Percentiles rank a stretch among this genome's conserved stretches.
These are phyloP conservation scores for Blastocladiella emersonii DNA, from an alignment of 371 early-diverging fungal species.

Conservation along the genomic window DNA sequence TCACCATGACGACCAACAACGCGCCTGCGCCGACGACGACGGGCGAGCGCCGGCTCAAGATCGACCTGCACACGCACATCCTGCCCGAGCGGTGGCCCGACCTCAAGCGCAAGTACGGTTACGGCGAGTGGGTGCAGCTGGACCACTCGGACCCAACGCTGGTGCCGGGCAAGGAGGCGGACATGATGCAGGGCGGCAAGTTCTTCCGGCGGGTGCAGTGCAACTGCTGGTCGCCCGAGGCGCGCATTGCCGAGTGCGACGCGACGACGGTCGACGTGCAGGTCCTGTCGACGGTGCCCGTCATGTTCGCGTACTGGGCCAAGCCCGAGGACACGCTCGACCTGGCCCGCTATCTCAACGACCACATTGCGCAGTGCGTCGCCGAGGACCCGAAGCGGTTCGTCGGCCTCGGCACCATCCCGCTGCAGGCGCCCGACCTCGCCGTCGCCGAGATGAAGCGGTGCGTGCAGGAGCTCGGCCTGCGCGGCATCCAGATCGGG, in stretches of 20 bases:
- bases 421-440: conserved; percentile 53
- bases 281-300: conserved; percentile 53
- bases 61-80: conserved; percentile 42
- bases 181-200: conserved; percentile 55
- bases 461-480: conserved; percentile 48
- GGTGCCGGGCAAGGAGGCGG: conserved; percentile 22
- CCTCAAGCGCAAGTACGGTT: conserved; percentile 21
- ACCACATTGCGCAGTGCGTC: conserved; percentile 52
- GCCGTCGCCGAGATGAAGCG: conserved; percentile 49
- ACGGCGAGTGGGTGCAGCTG: conserved; percentile 38
- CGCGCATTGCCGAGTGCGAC: conserved; percentile 36
- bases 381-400: conserved; percentile 46
- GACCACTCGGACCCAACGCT: conserved; percentile 28
- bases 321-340: conserved; percentile 38
- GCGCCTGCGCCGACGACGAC: too few species aligned
- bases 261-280: conserved; percentile 42
- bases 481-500: conserved; percentile 55
- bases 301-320: conserved; percentile 54
- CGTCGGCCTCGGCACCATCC: conserved; percentile 48
- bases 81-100: conserved; percentile 30
- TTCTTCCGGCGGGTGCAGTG: conserved; percentile 49
- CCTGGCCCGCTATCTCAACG: conserved; percentile 42
- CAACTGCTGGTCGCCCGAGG: conserved; percentile 52
- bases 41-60: conserved; percentile 3
- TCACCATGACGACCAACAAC: too few species aligned